A percentile compares a stretch with the other conserved stretches of the same genome.
Conservation (phyloP, 495 filamentous ascomycete species). For the Cudoniella acicularis region DNA sequence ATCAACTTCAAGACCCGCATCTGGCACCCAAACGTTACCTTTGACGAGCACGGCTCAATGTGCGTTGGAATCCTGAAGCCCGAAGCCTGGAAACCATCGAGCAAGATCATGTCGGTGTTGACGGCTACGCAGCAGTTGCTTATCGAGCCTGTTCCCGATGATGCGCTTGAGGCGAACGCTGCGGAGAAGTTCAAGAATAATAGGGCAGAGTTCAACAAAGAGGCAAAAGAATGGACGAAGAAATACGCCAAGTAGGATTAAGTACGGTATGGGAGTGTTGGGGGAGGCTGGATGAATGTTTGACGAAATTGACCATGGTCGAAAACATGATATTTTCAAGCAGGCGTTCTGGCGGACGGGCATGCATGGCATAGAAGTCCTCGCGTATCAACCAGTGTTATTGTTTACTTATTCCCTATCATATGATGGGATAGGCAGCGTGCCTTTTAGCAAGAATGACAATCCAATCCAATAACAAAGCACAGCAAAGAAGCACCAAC, state of each 20-base stretch:
- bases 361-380: too few species aligned
- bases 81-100: conserved; percentile 93
- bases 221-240: conserved; percentile 74
- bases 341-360: too few species aligned
- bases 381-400: too few species aligned
- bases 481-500: too few species aligned
- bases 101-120: conserved; percentile 72
- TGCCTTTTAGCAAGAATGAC: too few species aligned
- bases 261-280: not conserved
- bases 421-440: too few species aligned
- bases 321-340: too few species aligned
- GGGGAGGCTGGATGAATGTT: not conserved
- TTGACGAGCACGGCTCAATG: conserved; percentile 86
- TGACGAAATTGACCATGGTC: too few species aligned
- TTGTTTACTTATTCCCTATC: too few species aligned
- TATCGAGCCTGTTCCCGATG: conserved; percentile 85
- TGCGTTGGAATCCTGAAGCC: conserved; percentile 82
- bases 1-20: conserved; percentile 91
- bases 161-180: conserved; percentile 84
- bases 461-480: too few species aligned
- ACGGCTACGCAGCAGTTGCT: conserved; percentile 75
- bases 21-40: conserved; percentile 97
- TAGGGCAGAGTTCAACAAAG: conserved; percentile 72
- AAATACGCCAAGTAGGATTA: conserved; percentile 47
- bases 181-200: conserved; percentile 81